These are phyloP conservation scores for Phanerochaete sordida DNA, from an alignment of 768 basidiomycete species.

Conservation along the genomic window DNA sequence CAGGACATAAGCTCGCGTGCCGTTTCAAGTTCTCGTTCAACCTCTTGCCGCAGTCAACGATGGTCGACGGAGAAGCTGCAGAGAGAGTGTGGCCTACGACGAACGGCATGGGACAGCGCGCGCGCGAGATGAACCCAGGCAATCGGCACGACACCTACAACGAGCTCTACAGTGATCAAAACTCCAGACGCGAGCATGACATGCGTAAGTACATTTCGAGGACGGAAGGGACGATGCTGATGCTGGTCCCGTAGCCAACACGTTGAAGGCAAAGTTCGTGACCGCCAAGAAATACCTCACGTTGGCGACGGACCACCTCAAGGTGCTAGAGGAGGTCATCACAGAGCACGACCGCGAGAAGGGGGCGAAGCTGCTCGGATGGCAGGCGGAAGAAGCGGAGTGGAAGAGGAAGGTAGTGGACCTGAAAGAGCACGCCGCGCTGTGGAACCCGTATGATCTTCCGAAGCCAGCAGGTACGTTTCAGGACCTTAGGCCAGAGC, in stretches of 20 bases:
- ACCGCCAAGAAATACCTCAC: background rate
- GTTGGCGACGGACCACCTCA: background rate
- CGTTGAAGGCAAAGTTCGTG: background rate
- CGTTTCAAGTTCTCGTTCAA: slow-evolving; percentile 4
- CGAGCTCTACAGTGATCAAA: slow-evolving; percentile 12
- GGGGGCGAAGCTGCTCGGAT: background rate
- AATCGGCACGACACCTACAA: slow-evolving; percentile 21
- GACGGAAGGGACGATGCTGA: background rate
- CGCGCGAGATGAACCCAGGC: slow-evolving; percentile 15
- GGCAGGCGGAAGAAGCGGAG: slow-evolving; percentile 1
- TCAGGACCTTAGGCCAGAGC: background rate
- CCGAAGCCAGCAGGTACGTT: background rate
- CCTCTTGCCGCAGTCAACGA: slow-evolving; percentile 10
- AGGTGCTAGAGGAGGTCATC: background rate
- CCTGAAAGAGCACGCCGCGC: background rate
- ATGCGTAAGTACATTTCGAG: background rate
- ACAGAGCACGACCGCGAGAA: too few relatives aligned
- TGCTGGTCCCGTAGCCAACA: background rate
- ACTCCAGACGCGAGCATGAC: background rate
- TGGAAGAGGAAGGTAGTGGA: slow-evolving; percentile 1
- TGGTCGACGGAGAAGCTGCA: slow-evolving; percentile 15
- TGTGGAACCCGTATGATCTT: slow-evolving; percentile 6
- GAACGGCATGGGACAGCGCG: slow-evolving; percentile 4
- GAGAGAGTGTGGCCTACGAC: slow-evolving; percentile 15
- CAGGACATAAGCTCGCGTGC: slow-evolving; percentile 10